Percentiles rank a stretch among this genome's conserved stretches.
These are phyloP conservation scores for Coleophoma cylindrospora DNA, from an alignment of 2,329 filamentous ascomycete genomes.

Conservation along the genomic window DNA sequence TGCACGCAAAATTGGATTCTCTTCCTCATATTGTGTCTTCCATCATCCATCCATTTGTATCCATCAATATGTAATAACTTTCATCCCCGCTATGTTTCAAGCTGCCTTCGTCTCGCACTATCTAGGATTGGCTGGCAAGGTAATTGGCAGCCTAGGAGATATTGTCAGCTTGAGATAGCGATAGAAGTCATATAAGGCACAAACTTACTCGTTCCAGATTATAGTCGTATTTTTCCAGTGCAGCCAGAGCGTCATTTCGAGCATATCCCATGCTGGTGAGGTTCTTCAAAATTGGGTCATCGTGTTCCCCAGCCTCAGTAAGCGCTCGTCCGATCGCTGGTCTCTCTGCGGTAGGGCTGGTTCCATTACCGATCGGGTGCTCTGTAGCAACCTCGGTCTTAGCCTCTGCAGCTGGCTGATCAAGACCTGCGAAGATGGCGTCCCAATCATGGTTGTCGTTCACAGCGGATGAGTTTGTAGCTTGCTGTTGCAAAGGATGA, in stretches of 20 bases:
- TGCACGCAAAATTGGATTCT: not conserved
- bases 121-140: slow-evolving; percentile 26
- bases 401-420: slow-evolving; percentile 34
- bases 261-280: slow-evolving; percentile 86
- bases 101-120: not conserved
- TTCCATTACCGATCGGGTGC: slow-evolving; percentile 11
- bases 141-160: slow-evolving; percentile 26
- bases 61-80: too few relatives aligned
- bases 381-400: slow-evolving; percentile 16
- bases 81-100: not conserved
- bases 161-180: slow-evolving; percentile 4
- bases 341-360: slow-evolving; percentile 15
- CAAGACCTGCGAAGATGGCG: slow-evolving; percentile 80
- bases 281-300: slow-evolving; percentile 87
- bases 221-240: slow-evolving; percentile 93
- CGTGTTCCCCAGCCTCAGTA: slow-evolving; percentile 71
- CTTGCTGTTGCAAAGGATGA: slow-evolving; percentile 31
- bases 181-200: slow-evolving; percentile 2
- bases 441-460: slow-evolving; percentile 80
- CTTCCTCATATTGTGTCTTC: not conserved
- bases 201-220: slow-evolving; percentile 82
- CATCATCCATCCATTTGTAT: not conserved
- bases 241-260: slow-evolving; percentile 66
- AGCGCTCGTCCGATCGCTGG: slow-evolving; percentile 61
- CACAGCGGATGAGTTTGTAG: slow-evolving; percentile 28